Conservation (phyloP, 2,329 filamentous ascomycete species). For the Paraphoma chrysanthemicola region DNA sequence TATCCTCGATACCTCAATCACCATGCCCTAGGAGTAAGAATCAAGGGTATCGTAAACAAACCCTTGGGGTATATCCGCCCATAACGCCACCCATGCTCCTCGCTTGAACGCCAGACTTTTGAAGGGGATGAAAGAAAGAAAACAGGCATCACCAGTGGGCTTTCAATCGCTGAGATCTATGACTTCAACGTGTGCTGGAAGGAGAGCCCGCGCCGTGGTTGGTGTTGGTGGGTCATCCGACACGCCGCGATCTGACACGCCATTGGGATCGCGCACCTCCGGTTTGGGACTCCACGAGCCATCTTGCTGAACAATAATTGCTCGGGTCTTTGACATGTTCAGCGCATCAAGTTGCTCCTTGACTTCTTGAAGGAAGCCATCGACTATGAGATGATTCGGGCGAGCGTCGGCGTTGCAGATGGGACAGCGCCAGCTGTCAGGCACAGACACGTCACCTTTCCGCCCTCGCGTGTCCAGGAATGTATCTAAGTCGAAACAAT, state of each 20-base stretch:
- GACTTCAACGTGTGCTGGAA: constrained; percentile 4
- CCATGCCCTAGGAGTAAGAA: background rate
- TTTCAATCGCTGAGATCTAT: constrained; percentile 21
- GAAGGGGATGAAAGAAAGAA: background rate
- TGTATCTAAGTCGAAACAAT: constrained; percentile 88
- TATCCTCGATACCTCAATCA: background rate
- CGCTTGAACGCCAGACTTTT: background rate
- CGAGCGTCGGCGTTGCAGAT: constrained; percentile 80
- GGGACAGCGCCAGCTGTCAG: constrained; percentile 86
- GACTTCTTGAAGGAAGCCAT: constrained; percentile 75
- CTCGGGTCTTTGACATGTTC: constrained; percentile 60
- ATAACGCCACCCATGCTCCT: background rate
- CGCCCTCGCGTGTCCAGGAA: constrained; percentile 65
- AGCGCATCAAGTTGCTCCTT: constrained; percentile 60
- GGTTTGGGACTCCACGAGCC: constrained; percentile 68
- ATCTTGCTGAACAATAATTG: constrained; percentile 69
- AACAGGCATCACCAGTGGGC: background rate
- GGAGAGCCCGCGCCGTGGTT: background rate
- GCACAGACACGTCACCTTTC: constrained; percentile 44
- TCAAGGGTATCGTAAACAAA: background rate
- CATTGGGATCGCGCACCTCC: constrained; percentile 9
- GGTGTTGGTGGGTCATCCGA: constrained; percentile 2
- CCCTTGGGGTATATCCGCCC: background rate
- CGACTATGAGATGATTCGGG: constrained; percentile 72
- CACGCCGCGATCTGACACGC: constrained; percentile 3